Conservation (phyloP, 1,284 basidiomycete genomes). For the Cutaneotrichosporon sp. region DNA sequence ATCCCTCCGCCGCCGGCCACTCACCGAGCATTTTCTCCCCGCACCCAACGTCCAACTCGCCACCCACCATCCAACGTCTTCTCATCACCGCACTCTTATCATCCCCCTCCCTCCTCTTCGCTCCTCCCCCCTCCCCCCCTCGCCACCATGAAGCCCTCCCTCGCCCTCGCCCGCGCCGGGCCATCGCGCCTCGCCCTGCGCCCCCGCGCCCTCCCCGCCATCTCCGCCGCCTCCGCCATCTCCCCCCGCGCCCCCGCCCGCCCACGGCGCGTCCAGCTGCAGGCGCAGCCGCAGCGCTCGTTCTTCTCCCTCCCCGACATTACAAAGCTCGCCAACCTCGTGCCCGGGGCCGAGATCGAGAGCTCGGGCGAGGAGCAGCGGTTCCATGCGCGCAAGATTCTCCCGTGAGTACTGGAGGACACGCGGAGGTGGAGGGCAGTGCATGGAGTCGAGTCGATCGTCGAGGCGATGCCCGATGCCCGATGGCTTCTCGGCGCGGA, state of each 20-base stretch:
- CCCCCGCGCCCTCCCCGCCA: too few species aligned
- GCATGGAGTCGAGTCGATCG: too few species aligned
- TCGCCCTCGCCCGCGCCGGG: background rate
- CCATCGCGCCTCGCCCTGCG: too few species aligned
- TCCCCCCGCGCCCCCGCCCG: too few species aligned
- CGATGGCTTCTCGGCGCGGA: background rate
- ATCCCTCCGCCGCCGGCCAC: too few species aligned
- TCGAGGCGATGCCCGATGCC: too few species aligned
- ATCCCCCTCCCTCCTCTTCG: too few species aligned
- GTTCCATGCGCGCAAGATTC: slow-evolving; percentile 65
- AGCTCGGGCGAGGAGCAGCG: slow-evolving; percentile 41
- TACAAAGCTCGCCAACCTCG: slow-evolving; percentile 40
- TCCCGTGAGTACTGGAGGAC: slow-evolving; percentile 66
- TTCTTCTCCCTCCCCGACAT: slow-evolving; percentile 54
- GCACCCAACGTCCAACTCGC: background rate
- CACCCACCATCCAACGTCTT: background rate
- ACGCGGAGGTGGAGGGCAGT: too few species aligned
- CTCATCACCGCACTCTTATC: background rate
- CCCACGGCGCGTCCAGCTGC: background rate
- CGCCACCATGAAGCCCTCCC: background rate
- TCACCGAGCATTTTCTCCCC: background rate
- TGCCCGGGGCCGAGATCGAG: slow-evolving; percentile 16
- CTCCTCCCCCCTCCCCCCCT: too few species aligned
- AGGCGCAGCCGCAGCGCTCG: slow-evolving; percentile 25
- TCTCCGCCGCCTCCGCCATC: too few species aligned